These are phyloP conservation scores for Lasiosphaeria hispida DNA, from an alignment of 495 filamentous ascomycete genomes.

Conservation along the genomic window DNA sequence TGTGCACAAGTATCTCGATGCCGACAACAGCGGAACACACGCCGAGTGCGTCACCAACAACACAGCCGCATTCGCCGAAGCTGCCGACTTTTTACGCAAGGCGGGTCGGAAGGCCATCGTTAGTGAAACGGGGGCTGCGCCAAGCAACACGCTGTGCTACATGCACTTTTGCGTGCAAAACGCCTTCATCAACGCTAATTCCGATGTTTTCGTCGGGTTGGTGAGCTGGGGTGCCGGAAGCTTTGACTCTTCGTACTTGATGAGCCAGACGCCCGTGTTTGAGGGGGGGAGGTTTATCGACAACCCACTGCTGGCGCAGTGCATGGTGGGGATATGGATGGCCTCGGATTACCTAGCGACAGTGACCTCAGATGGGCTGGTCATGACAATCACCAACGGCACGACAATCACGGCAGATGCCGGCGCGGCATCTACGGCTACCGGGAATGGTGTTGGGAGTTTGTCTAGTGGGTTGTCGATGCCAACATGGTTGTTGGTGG, in stretches of 20 bases:
- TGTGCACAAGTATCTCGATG: conserved; percentile 53
- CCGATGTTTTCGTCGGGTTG: conserved; percentile 52
- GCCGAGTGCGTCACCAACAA: conserved; percentile 53
- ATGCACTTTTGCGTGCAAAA: conserved; percentile 47
- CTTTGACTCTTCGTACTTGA: conserved; percentile 44
- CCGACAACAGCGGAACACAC: conserved; percentile 55
- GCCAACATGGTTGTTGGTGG: too few relatives aligned
- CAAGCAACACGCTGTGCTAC: conserved; percentile 29
- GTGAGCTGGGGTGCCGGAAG: conserved; percentile 50
- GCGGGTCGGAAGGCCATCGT: conserved; percentile 52
- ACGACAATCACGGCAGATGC: too few relatives aligned
- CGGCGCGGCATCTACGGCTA: too few relatives aligned
- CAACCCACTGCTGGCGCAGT: conserved; percentile 39
- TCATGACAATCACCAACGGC: not conserved
- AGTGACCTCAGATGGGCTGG: not conserved
- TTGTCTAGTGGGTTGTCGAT: too few relatives aligned
- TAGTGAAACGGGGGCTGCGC: conserved; percentile 53
- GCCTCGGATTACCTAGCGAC: conserved; percentile 11
- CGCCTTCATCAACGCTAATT: conserved; percentile 45
- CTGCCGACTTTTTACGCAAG: conserved; percentile 47
- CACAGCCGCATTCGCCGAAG: conserved; percentile 45
- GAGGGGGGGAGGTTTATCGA: conserved; percentile 39
- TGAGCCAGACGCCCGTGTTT: conserved; percentile 45
- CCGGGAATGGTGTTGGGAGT: too few relatives aligned
- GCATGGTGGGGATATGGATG: conserved; percentile 34